phyloP scores from a whole-genome alignment of 2,329 filamentous ascomycete genomes.

The Corinectria fuckeliana region DNA sequence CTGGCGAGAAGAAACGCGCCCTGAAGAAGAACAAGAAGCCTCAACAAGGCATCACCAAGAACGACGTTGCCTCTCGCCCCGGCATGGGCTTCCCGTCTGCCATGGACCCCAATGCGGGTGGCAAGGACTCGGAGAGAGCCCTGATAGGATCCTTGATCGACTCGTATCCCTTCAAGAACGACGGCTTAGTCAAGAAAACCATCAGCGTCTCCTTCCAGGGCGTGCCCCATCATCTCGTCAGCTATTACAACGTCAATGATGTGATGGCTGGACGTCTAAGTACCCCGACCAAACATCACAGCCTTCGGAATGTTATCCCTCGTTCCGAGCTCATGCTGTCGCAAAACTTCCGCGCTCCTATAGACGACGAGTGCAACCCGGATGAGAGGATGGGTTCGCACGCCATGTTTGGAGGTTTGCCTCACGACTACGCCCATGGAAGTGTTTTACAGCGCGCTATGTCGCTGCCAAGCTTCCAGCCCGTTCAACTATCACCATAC shows the following conservation, averaged over 20 bases:
- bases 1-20: slow-evolving; percentile 84
- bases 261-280: slow-evolving; percentile 67
- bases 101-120: slow-evolving; percentile 21
- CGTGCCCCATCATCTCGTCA: slow-evolving; percentile 83
- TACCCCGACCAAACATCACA: slow-evolving; percentile 60
- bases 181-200: slow-evolving; percentile 89
- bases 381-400: slow-evolving; percentile 10
- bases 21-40: slow-evolving; percentile 69
- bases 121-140: slow-evolving; percentile 45
- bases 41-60: slow-evolving; percentile 47
- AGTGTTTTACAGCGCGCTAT: slow-evolving; percentile 36
- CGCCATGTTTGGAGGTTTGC: slow-evolving; percentile 17
- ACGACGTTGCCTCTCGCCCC: slow-evolving; percentile 35
- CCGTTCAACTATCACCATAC: slow-evolving; percentile 14
- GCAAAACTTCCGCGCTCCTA: slow-evolving; percentile 70
- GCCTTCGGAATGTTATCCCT: slow-evolving; percentile 53
- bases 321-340: slow-evolving; percentile 64
- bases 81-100: slow-evolving; percentile 18
- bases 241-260: slow-evolving; percentile 85
- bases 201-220: slow-evolving; percentile 80
- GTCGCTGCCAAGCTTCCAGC: slow-evolving; percentile 33
- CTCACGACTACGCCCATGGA: slow-evolving; percentile 22
- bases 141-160: slow-evolving; percentile 86
- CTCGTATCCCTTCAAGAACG: slow-evolving; percentile 84
- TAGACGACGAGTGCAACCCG: slow-evolving; percentile 60